Percentiles rank a stretch among this genome's conserved stretches.
Evolutionary conservation across 345 rosid species (phyloP).

Genomic region (Brassica cretica): DNA sequence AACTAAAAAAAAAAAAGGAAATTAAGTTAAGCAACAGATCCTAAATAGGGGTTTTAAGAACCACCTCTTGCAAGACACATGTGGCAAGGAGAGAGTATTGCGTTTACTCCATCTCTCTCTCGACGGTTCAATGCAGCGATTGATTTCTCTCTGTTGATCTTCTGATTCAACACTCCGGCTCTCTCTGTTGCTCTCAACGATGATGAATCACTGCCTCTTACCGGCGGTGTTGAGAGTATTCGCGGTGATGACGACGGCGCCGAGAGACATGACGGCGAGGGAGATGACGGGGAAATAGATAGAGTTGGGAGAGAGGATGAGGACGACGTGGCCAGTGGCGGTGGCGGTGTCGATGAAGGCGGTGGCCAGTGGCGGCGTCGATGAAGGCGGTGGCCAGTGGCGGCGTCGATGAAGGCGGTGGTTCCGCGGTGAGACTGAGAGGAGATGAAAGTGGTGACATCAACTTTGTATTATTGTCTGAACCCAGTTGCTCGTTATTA

Average conservation of each 20-base stretch:
- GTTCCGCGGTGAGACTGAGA: conserved; percentile 67
- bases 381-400: conserved; percentile 63
- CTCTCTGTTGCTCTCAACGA: too few species aligned
- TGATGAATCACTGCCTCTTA: too few species aligned
- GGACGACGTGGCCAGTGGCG: conserved; percentile 63
- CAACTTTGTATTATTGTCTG: conserved; percentile 23
- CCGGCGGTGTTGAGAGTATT: conserved; percentile 77
- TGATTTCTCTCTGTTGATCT: too few species aligned
- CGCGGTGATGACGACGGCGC: conserved; percentile 80
- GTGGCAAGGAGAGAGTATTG: too few species aligned
- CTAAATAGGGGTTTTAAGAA: too few species aligned
- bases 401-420: conserved; percentile 73
- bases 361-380: conserved; percentile 68
- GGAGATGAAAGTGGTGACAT: conserved; percentile 77
- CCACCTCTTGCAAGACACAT: too few species aligned
- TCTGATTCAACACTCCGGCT: too few species aligned
- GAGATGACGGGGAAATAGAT: conserved; percentile 68
- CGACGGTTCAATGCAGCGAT: too few species aligned
- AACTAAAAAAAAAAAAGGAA: too few species aligned
- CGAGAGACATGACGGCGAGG: conserved; percentile 81
- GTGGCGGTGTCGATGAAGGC: not conserved
- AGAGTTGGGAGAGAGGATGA: conserved; percentile 82
- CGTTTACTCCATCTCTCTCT: too few species aligned
- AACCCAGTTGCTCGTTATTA: too few species aligned
- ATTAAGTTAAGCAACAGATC: too few species aligned